These are phyloP conservation scores for Intubia oerlemansii DNA, from an alignment of 2,329 filamentous ascomycete species.

Conservation along the genomic window DNA sequence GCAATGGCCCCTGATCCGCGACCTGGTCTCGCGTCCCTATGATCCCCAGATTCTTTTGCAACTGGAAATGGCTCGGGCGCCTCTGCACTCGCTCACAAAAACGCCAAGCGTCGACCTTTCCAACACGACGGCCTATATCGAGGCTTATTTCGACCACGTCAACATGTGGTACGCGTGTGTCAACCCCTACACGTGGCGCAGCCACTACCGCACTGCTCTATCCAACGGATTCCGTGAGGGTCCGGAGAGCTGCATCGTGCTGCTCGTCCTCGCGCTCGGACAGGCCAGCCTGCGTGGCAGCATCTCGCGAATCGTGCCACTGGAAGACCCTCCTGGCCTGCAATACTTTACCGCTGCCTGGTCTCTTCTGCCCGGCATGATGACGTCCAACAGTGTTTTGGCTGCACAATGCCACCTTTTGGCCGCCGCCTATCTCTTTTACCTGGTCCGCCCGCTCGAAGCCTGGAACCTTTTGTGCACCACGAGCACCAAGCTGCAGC, in stretches of 20 bases:
- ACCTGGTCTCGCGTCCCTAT: slow-evolving; percentile 56
- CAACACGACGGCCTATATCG: slow-evolving; percentile 53
- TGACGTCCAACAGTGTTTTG: slow-evolving; percentile 59
- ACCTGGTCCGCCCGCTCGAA: slow-evolving; percentile 61
- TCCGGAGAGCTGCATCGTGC: slow-evolving; percentile 62
- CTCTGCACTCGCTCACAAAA: slow-evolving; percentile 45
- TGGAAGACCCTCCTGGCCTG: slow-evolving; percentile 52
- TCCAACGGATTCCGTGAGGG: slow-evolving; percentile 59
- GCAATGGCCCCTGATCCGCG: slow-evolving; percentile 62
- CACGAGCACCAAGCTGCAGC: slow-evolving; percentile 61
- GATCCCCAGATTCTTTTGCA: slow-evolving; percentile 66
- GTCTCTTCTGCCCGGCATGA: slow-evolving; percentile 54
- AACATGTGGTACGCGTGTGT: slow-evolving; percentile 77
- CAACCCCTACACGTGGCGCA: slow-evolving; percentile 61
- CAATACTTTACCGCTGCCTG: slow-evolving; percentile 67
- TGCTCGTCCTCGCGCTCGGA: slow-evolving; percentile 57
- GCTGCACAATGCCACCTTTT: slow-evolving; percentile 65
- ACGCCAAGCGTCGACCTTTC: slow-evolving; percentile 48
- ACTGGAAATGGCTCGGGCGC: slow-evolving; percentile 59
- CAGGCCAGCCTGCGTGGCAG: slow-evolving; percentile 56
- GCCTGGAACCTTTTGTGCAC: slow-evolving; percentile 66
- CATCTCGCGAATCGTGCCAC: slow-evolving; percentile 48
- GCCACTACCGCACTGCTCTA: slow-evolving; percentile 53
- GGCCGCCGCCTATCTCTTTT: slow-evolving; percentile 65
- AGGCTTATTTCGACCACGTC: slow-evolving; percentile 61